These are phyloP conservation scores for Exidia glandulosa DNA, from an alignment of 768 basidiomycete species.

Conservation along the genomic window DNA sequence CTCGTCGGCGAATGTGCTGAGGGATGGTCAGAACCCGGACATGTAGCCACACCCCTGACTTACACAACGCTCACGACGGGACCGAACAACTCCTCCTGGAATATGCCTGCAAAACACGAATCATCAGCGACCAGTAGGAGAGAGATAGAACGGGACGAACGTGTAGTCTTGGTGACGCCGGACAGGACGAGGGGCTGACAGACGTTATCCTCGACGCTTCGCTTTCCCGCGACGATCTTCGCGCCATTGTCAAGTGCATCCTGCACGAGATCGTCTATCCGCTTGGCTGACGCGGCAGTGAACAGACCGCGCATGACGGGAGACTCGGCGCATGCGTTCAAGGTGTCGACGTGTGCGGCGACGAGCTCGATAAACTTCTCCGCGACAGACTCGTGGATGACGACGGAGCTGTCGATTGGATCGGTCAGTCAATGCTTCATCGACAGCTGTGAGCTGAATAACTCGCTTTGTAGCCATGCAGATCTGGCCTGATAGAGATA, in stretches of 20 bases:
- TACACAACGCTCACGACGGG: neutral
- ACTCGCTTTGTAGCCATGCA: neutral
- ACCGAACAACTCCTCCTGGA: neutral
- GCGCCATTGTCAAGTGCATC: constrained; percentile 10
- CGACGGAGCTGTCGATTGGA: neutral
- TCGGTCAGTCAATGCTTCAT: neutral
- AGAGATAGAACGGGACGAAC: neutral
- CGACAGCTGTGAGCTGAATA: neutral
- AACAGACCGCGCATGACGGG: constrained; percentile 11
- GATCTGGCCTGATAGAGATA: neutral
- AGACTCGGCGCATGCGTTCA: neutral
- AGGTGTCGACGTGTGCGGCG: neutral
- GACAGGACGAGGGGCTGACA: neutral
- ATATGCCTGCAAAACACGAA: neutral
- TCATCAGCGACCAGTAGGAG: neutral
- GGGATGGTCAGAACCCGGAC: neutral
- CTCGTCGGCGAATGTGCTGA: constrained; percentile 9
- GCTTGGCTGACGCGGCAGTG: constrained; percentile 6
- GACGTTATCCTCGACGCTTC: neutral
- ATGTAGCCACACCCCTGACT: neutral
- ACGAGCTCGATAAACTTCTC: constrained; percentile 10
- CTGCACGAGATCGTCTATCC: constrained; percentile 7
- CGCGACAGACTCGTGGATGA: constrained; percentile 12
- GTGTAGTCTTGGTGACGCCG: neutral
- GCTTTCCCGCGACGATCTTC: neutral